These are phyloP conservation scores for Paramecium primaurelia DNA, from an alignment of 73 alveolate species.

Conservation along the genomic window DNA sequence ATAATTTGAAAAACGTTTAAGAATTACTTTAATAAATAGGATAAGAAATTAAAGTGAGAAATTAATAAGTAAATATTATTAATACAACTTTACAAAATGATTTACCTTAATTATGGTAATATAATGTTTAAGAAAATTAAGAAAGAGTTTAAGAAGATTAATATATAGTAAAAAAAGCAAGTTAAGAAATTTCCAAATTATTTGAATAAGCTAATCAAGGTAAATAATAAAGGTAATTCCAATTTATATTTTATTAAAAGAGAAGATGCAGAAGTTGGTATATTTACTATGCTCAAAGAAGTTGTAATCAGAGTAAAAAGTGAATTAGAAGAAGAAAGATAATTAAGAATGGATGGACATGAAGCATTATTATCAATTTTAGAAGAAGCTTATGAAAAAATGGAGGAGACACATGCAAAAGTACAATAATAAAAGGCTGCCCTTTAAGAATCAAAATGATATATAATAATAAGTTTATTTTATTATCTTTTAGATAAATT, in stretches of 20 bases:
- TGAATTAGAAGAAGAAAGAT: conserved; percentile 39
- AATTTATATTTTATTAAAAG: neutral
- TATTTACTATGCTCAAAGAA: conserved; percentile 21
- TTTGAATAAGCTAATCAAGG: neutral
- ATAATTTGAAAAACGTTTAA: conserved; percentile 17
- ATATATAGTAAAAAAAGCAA: neutral
- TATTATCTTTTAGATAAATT: neutral
- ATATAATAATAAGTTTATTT: neutral
- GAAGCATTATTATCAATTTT: conserved; percentile 24
- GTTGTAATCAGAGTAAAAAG: conserved; percentile 22
- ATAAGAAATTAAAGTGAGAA: neutral
- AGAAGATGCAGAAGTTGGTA: conserved; percentile 23
- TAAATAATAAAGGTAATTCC: neutral
- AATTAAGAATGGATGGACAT: conserved; percentile 9
- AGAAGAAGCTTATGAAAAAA: conserved; percentile 32
- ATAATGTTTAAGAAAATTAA: neutral
- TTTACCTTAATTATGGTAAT: neutral
- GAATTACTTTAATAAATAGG: neutral
- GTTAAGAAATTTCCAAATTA: neutral
- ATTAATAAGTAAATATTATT: neutral
- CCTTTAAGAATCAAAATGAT: neutral
- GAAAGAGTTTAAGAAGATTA: conserved; percentile 11
- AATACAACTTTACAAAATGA: neutral
- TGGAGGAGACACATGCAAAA: conserved; percentile 29
- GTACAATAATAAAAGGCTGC: neutral